Conservation (phyloP, 1,284 basidiomycete species). For the Sutorius eximius region DNA sequence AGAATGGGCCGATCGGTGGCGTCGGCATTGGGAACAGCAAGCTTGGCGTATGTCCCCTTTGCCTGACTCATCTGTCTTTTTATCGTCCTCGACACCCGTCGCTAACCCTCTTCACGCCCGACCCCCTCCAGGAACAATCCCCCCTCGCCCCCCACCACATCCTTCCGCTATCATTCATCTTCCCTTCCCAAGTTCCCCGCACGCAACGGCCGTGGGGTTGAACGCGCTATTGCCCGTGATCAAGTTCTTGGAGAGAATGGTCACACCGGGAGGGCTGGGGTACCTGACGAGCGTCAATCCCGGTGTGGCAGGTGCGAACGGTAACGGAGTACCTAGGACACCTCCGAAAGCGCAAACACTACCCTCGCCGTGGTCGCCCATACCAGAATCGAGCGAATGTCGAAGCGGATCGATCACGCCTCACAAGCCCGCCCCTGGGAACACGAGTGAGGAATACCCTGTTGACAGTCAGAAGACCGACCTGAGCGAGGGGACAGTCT, state of each 20-base stretch:
- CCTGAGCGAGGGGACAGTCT: slow-evolving; percentile 1
- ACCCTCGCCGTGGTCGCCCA: slow-evolving; percentile 26
- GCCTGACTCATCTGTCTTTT: neutral
- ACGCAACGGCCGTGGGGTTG: slow-evolving; percentile 47
- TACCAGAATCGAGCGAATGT: slow-evolving; percentile 19
- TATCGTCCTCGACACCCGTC: neutral
- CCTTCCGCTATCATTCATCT: slow-evolving; percentile 72
- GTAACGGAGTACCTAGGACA: slow-evolving; percentile 13
- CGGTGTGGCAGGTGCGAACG: neutral
- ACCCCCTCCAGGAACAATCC: slow-evolving; percentile 27
- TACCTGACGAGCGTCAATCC: slow-evolving; percentile 16
- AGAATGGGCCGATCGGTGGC: slow-evolving; percentile 51
- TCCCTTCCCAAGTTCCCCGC: slow-evolving; percentile 68
- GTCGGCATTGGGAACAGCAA: slow-evolving; percentile 30
- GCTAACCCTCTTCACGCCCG: neutral
- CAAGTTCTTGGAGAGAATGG: slow-evolving; percentile 59
- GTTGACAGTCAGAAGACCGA: slow-evolving; percentile 7
- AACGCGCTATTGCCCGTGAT: slow-evolving; percentile 57
- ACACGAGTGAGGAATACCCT: slow-evolving; percentile 18
- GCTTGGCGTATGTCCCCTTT: slow-evolving; percentile 2
- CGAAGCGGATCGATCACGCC: slow-evolving; percentile 21
- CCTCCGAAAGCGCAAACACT: slow-evolving; percentile 8
- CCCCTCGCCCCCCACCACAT: slow-evolving; percentile 65
- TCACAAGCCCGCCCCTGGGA: slow-evolving; percentile 2
- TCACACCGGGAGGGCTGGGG: slow-evolving; percentile 44